Evolutionary conservation across 257 asterid species (phyloP), one percentile per base, ranked within the genome.

Genomic region (Plantago major): DNA sequence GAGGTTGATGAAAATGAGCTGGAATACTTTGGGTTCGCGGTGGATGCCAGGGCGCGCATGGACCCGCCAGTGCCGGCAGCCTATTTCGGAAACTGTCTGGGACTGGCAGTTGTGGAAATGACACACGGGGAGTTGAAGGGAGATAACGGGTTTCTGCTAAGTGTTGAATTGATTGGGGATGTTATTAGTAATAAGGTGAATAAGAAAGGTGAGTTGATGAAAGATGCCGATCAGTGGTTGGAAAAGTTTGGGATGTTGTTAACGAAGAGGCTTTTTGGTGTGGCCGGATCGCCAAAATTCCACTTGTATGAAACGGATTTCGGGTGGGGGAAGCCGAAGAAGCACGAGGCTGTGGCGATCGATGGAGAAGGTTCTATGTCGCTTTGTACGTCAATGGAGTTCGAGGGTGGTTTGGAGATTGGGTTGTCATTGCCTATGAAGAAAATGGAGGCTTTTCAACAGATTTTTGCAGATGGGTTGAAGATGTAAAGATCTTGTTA

Each of bases 41-140:
- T 67, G 14, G 85, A 82, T 18, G 69, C 67, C 48, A 64, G 85
- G 52, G 28, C 50, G 6, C 67, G 83, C 8, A 8, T 63, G 60
- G 74, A 62, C 6, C 79, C 81, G 14, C 75, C 85, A 42, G 14
- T 63, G 9, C 71, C 87, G 3, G 63, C 60, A 1, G 49, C 52
- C 26, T 81, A 81, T 18, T 75, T 75, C 18, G 84, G 87, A 0
- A 81, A 81, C 65, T 78, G 81, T 64, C 0, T 78, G 3, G 67
- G 49, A 14, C 9, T 55, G 2, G 75, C 16, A 22, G 37, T 42
- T 63, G 67, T 38, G 44, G 68, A 59, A 10, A 40, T 75, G 8
- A 63, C 44, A 40, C 69, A 64, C 45, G 73, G 76, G 7, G 11
- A 13, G 11, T 40, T 81, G 33, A 73, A 18, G 16, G 68, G 67